A percentile compares a stretch with the other conserved stretches of the same genome.
These are phyloP conservation scores for Chalaropsis thielavioides DNA, from an alignment of 2,329 filamentous ascomycete genomes.

Conservation along the genomic window DNA sequence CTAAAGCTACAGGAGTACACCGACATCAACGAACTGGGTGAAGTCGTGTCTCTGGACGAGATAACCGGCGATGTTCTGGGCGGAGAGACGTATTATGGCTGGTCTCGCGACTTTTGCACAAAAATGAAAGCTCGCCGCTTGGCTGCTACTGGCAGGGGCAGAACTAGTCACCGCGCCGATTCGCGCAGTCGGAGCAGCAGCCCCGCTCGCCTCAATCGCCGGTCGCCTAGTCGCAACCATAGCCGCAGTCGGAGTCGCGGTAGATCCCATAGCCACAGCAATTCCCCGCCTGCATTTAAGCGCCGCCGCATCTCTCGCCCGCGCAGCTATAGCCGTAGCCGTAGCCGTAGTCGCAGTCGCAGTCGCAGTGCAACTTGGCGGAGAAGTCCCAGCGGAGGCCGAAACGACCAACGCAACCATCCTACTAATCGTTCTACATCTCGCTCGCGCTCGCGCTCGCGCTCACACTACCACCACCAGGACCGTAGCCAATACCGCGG, in stretches of 20 bases:
- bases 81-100: conserved; percentile 73
- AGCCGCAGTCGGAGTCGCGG: conserved; percentile 18
- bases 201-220: conserved; percentile 20
- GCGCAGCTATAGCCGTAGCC: conserved; percentile 13
- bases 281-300: conserved; percentile 1
- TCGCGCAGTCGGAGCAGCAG: conserved; percentile 23
- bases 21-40: conserved; percentile 65
- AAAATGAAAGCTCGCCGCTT: conserved; percentile 48
- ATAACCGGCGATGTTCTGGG: conserved; percentile 48
- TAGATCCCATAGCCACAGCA: not conserved
- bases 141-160: conserved; percentile 28
- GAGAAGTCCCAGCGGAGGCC: not conserved
- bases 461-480: conserved; percentile 20
- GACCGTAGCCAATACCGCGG: not conserved
- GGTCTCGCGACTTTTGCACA: conserved; percentile 67
- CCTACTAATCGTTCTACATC: conserved; percentile 19
- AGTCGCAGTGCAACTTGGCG: conserved; percentile 16
- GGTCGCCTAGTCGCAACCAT: conserved; percentile 24
- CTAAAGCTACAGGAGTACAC: conserved; percentile 23
- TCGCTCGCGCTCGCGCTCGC: conserved; percentile 16
- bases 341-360: conserved; percentile 16
- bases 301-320: conserved; percentile 9
- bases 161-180: conserved; percentile 22
- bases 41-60: conserved; percentile 50
- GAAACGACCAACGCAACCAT: not conserved